Evolutionary conservation across 1,284 basidiomycete genomes (phyloP), one percentile per base, ranked within the genome.

Genomic region (Moesziomyces sp.): DNA sequence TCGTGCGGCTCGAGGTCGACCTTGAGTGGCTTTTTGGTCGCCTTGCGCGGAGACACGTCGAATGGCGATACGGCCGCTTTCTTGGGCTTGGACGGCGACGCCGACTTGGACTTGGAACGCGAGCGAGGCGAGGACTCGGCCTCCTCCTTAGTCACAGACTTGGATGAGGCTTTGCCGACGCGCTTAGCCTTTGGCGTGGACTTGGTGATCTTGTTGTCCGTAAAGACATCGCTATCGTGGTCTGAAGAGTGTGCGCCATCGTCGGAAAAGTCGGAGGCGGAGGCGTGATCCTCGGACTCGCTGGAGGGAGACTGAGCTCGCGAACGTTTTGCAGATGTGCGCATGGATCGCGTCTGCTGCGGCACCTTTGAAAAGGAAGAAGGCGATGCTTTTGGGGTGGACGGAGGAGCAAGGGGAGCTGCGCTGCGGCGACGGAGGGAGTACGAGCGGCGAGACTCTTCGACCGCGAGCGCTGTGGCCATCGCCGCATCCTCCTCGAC

Each of bases 1-100:
- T 82, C 79, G 38, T 70, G 65, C 26, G 62, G 62, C 26, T 63
- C 70, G 19, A 84, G 78, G 44, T 80, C 75, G 44, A 81, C 56
- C 57, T 84, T 84, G 72, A 81, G 76, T 2, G 78, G 64, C 49
- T 81, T 81, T 3, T 46, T 24, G 47, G 56, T 67, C 21, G 52
- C 23, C 52, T 81, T 81, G 18, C 66, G 57, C 7, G 78, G 78
- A 26, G 77, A 78, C 21, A 67, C 44, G 43, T 61, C 58, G 38
- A 74, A 72, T 16, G 70, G 72, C 8, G 64, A 67, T 11, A 47
- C n/a, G 7, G 70, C 11, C 3, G 56, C 46, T 51, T 73, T 73
- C 30, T 59, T 62, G 38, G 63, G n/a, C 38, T 26, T 42, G 30
- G 30, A 18, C 30, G 19, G 47, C 1, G 48, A 44, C 11, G 58